These are phyloP conservation scores for Phytophthora pisi DNA, from an alignment of 352 stramenopile genomes.

Conservation along the genomic window DNA sequence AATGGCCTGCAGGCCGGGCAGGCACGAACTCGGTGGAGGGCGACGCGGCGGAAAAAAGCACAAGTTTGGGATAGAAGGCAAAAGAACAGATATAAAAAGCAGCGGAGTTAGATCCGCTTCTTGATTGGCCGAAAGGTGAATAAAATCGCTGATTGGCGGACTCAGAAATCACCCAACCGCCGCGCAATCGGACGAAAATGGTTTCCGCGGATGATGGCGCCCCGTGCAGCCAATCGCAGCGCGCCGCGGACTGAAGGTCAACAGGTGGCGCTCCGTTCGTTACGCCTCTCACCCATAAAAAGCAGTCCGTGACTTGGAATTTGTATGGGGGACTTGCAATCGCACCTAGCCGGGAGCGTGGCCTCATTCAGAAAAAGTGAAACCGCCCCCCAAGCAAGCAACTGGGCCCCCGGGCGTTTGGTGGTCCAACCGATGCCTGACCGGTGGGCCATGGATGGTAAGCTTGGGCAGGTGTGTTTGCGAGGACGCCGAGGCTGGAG, in stretches of 20 bases:
- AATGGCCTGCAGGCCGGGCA: conserved; percentile 18
- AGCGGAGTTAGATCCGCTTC: not conserved
- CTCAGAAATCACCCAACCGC: conserved; percentile 8
- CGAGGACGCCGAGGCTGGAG: not conserved
- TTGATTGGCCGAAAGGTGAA: conserved; percentile 16
- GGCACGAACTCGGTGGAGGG: too few relatives aligned
- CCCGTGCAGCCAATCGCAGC: conserved; percentile 14
- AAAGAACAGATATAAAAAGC: conserved; percentile 41
- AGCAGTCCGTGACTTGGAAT: not conserved
- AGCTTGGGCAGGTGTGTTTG: not conserved
- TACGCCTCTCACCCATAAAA: conserved; percentile 44
- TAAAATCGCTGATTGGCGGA: conserved; percentile 21
- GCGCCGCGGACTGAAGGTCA: conserved; percentile 16
- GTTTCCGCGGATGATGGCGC: conserved; percentile 31
- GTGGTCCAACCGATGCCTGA: conserved; percentile 13
- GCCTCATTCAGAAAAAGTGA: conserved; percentile 23
- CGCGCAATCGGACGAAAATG: conserved; percentile 23
- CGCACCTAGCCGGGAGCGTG: conserved; percentile 5
- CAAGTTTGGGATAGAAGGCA: conserved; percentile 34
- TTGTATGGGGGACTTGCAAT: conserved; percentile 20
- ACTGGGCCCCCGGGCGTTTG: not conserved
- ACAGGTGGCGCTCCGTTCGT: conserved; percentile 8
- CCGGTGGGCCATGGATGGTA: not conserved
- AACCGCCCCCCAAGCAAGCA: conserved; percentile 23
- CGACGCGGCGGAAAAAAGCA: conserved; percentile 46